Evolutionary conservation across 1,139 yeast species (phyloP).

Genomic region (Groenewaldozyma sp.): DNA sequence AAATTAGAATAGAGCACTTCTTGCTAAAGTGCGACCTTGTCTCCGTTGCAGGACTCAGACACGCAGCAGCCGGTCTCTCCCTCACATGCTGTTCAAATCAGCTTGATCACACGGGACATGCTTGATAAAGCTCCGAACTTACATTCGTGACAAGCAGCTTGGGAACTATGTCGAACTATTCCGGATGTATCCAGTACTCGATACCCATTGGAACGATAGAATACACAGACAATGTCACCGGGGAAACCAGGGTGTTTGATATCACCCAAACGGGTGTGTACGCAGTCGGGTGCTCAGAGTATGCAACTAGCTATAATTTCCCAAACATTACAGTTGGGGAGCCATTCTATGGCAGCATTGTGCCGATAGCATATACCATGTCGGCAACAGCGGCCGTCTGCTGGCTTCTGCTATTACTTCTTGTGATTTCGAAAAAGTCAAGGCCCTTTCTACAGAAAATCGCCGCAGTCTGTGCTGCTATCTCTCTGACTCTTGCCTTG

Average conservation of each 20-base stretch:
- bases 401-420: conserved; percentile 28
- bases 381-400: conserved; percentile 29
- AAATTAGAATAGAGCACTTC: no score
- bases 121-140: no score
- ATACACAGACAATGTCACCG: background rate
- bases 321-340: conserved; percentile 7
- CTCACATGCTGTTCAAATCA: no score
- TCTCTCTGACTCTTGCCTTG: conserved; percentile 26
- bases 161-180: background rate
- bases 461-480: conserved; percentile 25
- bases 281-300: background rate
- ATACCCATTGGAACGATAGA: background rate
- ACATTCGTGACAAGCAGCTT: no score
- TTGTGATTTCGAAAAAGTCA: conserved; percentile 24
- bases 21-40: no score
- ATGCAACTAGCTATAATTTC: background rate
- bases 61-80: no score
- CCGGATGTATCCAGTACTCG: conserved; percentile 1
- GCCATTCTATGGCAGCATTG: conserved; percentile 30
- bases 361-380: conserved; percentile 29
- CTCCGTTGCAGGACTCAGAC: no score
- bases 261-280: background rate
- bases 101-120: no score
- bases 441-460: conserved; percentile 31
- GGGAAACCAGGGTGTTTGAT: background rate